A percentile compares a stretch with the other conserved stretches of the same genome.
These are phyloP conservation scores for Tieghemostelium lacteum DNA, from an alignment of 78 protist genomes.

Conservation along the genomic window DNA sequence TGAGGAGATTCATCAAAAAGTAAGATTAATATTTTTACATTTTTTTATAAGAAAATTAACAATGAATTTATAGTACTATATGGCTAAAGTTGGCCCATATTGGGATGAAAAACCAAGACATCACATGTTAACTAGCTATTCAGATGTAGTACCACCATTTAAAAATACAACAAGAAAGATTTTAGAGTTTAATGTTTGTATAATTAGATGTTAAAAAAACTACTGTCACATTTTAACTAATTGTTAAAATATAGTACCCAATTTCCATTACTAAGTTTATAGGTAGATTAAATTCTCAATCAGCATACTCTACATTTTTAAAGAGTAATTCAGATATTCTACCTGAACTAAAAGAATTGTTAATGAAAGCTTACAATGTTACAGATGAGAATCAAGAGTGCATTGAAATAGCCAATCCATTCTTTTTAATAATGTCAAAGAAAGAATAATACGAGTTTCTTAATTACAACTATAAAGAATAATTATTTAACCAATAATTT, in stretches of 20 bases:
- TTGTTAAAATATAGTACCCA: neutral
- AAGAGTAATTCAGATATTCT: neutral
- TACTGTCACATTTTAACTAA: too few species aligned
- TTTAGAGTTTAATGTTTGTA: neutral
- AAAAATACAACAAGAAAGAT: neutral
- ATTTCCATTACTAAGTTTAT: neutral
- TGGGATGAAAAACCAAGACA: slow-evolving; percentile 15
- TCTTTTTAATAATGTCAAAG: neutral
- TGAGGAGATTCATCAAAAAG: neutral
- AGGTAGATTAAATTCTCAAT: neutral
- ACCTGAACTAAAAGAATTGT: neutral
- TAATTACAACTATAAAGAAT: too few species aligned
- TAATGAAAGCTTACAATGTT: neutral
- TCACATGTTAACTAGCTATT: slow-evolving; percentile 8
- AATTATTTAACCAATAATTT: too few species aligned
- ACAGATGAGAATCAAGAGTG: neutral
- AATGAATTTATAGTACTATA: neutral
- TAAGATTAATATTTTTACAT: too few species aligned
- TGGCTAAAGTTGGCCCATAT: too few species aligned
- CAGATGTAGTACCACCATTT: slow-evolving; percentile 61
- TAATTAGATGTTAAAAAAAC: too few species aligned
- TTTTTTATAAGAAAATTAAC: neutral
- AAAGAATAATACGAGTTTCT: too few species aligned
- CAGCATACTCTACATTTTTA: neutral
- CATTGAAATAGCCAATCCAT: neutral